Base-by-base conservation (phyloP, 257 asterid genomes). In the Agastache rugosa region DNA sequence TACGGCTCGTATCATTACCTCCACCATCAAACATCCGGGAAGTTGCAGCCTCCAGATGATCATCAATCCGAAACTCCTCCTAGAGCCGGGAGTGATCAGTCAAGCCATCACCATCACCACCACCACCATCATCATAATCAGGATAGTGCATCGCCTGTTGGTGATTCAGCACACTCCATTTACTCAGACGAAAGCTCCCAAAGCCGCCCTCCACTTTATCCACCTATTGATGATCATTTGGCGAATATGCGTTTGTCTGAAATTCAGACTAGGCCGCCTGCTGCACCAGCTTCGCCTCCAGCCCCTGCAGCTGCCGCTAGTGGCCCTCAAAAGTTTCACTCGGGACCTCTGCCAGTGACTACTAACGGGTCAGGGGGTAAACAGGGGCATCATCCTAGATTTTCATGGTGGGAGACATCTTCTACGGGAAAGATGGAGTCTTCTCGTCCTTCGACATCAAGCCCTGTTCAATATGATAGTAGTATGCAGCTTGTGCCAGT, bases 161-260 rank as follows among this genome's bases (percentile, higher is more conserved):
- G 83, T 45, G 78, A 82, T 70, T 67, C 89, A 34, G 45, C 69
- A n/a, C 75, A 74, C 72, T 73, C 83, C 67, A 88, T 75, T 68
- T 74, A 53, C 59, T 74, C 63, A 12, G 84, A 80, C 39, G 85
- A 73, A 55, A 63, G 65, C 68, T 61, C 76, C 44, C 83, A 76
- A 7, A 70, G 74, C 63, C 80, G 80, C 55, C 90, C 96, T 34
- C 42, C 90, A 0, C 45, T 85, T 63, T 90, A 92, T 67, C 98
- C 98, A 1, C 90, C 91, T 58, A 86, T 92, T 29, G 91, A 92
- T 19, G 86, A 87, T 71, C 92, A 81, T 1, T 44, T 92, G 76
- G 87, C 82, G 19, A 80, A 80, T 69, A 67, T 90, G 83, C 87
- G 60, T 64, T 78, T 94, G 85, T 78, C 91, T 14, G 87, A 83